Evolutionary conservation across 2,329 filamentous ascomycete species (phyloP), one percentile per base, ranked within the genome.

Genomic region (Onygenales sp.): DNA sequence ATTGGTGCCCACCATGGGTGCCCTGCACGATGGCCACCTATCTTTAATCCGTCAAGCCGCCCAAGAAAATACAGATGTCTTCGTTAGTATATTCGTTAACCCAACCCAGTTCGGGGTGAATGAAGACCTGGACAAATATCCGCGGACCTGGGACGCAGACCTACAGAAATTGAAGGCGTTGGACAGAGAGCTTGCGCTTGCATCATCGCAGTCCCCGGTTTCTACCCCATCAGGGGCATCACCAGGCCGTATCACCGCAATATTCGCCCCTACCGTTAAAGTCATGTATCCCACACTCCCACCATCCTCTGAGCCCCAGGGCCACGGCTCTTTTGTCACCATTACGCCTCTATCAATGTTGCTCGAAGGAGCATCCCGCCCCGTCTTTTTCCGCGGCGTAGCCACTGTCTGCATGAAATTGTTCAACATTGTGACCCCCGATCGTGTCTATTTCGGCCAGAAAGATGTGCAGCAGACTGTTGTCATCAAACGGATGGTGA

Each of bases 401-500:
- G 91, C 93, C 17, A 98, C 93, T 1, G 86, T 98, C 2, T 96
- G 91, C 74, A 93, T 92, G 81, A 98, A 94, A 72, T 73, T 94
- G 11, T 92, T 94, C 73, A 91, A 91, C 64, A 87, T 90, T 52
- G 84, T 88, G 45, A 78, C 82, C 58, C 86, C 88, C 3, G 85
- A 91, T 53, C 80, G 80, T 44, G 88, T 89, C 4, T 93, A 95
- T 72, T 96, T 98, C 74, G 93, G 93, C 3, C 93, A 97, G 70
- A 98, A 98, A 73, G 93, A 98, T 68, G 83, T 96, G 17, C 93
- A 98, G 75, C 93, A 98, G 72, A 95, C 90, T 0, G 87, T 95
- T 14, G 81, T 98, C 9, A 87, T 98, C 63, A 84, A 82, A 63
- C 83, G 87, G 44, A 84, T 98, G 81, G 87, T 96, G 34, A 79